phyloP scores from a whole-genome alignment of 2,329 filamentous ascomycete genomes.

The Colletotrichum sp. region DNA sequence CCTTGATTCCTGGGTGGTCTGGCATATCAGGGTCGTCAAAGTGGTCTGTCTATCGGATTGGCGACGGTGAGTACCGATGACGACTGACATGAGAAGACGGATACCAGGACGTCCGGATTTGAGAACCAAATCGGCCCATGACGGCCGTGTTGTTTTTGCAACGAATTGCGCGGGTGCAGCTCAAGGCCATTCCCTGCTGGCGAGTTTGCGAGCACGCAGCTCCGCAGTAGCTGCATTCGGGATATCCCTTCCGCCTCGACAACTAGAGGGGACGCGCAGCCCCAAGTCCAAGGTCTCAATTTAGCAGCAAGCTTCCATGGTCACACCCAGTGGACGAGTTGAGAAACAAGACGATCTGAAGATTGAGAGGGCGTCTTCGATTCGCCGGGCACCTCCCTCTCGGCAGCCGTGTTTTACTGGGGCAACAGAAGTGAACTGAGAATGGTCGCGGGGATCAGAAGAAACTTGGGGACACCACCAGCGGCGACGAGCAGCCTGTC shows the following conservation, averaged over 20 bases:
- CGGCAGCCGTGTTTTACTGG: slow-evolving; percentile 17
- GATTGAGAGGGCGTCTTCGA: background rate
- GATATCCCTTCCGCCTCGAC: background rate
- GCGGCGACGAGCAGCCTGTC: background rate
- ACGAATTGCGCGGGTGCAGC: background rate
- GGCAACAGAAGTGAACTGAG: background rate
- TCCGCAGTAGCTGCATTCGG: background rate
- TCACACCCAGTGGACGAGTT: background rate
- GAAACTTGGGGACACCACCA: background rate
- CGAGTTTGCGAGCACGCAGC: background rate
- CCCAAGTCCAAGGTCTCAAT: background rate
- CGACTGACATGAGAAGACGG: background rate
- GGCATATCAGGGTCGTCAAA: background rate
- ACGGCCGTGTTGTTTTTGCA: background rate
- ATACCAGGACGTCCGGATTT: background rate
- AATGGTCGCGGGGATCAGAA: background rate
- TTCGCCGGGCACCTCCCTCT: background rate
- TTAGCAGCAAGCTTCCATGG: background rate
- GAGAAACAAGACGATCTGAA: background rate
- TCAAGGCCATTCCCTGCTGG: background rate
- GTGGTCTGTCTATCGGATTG: background rate
- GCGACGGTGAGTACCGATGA: background rate
- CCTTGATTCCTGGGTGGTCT: background rate
- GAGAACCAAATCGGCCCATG: background rate
- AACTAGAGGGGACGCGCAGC: background rate